phyloP scores from a whole-genome alignment of 345 rosid species.

The Bruguiera parviflora region DNA sequence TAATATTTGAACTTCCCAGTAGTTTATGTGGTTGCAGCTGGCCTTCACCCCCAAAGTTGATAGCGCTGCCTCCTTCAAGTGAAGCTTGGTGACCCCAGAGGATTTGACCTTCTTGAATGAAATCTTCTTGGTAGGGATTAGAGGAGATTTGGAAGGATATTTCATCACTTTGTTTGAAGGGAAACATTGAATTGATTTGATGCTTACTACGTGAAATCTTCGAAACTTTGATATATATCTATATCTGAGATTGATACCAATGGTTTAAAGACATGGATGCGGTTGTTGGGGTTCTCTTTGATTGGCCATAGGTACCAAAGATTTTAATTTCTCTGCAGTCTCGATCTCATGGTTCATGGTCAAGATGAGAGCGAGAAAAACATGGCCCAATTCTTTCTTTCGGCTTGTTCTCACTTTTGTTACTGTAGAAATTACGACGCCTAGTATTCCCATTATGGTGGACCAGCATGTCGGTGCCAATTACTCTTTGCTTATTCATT shows the following conservation, averaged over 20 bases:
- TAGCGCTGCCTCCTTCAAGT: neutral
- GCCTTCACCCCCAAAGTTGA: constrained; percentile 6
- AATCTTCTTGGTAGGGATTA: constrained; percentile 17
- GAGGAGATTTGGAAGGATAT: constrained; percentile 6
- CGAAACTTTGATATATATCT: neutral
- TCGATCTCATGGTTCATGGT: neutral
- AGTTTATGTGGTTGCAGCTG: neutral
- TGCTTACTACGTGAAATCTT: neutral
- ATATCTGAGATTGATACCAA: neutral
- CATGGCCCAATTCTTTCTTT: neutral
- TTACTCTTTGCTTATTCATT: neutral
- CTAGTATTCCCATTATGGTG: constrained; percentile 11
- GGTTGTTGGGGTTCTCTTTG: neutral
- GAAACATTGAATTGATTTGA: constrained; percentile 16
- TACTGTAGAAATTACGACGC: constrained; percentile 9
- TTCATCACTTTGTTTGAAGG: constrained; percentile 13
- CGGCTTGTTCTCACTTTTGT: neutral
- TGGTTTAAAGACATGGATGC: neutral
- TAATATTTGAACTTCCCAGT: constrained; percentile 1
- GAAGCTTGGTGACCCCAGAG: constrained; percentile 1
- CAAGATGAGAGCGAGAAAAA: neutral
- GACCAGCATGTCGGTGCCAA: neutral
- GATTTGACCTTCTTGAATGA: neutral
- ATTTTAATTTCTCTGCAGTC: neutral
- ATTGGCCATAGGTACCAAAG: neutral